phyloP scores from a whole-genome alignment of 495 filamentous ascomycete species.

The Xanthoparmelia taractica region DNA sequence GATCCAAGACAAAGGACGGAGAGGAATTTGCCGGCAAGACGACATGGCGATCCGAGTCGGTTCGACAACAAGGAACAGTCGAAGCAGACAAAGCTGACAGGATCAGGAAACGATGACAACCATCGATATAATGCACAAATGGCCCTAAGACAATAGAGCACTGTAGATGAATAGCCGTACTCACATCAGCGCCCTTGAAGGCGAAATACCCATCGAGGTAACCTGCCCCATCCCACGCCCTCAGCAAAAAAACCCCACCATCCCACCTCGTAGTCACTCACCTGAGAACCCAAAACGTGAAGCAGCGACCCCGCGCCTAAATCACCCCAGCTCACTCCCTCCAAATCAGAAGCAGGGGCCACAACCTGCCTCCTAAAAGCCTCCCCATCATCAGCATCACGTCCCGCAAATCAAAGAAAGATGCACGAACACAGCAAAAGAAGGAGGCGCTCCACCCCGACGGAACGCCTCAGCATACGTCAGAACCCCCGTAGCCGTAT shows the following conservation, averaged over 20 bases:
- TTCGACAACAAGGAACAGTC: neutral
- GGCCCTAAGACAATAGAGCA: neutral
- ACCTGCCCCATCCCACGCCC: neutral
- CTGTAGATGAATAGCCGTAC: neutral
- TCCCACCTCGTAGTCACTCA: neutral
- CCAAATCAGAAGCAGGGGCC: neutral
- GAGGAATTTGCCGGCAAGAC: too few relatives aligned
- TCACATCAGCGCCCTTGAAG: conserved; percentile 13
- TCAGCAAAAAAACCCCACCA: neutral
- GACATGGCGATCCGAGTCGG: too few relatives aligned
- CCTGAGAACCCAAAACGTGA: neutral
- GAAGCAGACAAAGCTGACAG: neutral
- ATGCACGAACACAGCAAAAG: neutral
- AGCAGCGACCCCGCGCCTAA: neutral
- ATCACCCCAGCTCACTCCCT: neutral
- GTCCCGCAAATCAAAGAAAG: neutral
- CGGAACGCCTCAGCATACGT: neutral
- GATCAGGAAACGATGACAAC: neutral
- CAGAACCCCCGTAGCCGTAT: conserved; percentile 1
- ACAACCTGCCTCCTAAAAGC: neutral
- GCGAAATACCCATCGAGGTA: conserved; percentile 4
- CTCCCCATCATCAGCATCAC: neutral
- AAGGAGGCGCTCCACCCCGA: neutral
- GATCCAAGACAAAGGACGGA: too few relatives aligned
- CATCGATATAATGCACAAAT: neutral